Base-by-base conservation (phyloP, 2,329 filamentous ascomycete species). In the Aspergillus luchuensis region DNA sequence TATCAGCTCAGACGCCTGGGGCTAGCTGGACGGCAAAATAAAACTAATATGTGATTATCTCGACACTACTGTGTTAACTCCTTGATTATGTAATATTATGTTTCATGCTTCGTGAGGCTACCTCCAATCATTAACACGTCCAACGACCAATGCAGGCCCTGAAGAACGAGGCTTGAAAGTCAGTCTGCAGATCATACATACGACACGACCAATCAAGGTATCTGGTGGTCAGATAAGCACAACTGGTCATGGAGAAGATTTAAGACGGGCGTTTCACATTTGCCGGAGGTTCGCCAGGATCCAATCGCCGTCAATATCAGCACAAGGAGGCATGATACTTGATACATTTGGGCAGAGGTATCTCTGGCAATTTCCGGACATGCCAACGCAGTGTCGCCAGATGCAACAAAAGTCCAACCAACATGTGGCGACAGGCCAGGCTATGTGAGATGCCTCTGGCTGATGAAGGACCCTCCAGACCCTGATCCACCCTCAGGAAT, bases 1-100 rank as follows among this genome's bases (percentile, higher is more conserved):
- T 23, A 47, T 30, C 59, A 47, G 63, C 52, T 62, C 64, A 64
- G 58, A 64, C 48, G 64, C 62, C 65, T 66, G 63, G 65, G 57
- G 65, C 65, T 57, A 55, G 61, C 61, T 63, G 59, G 59, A 58
- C 49, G 49, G 58, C 59, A 52, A 49, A 63, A 56, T 59, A 51
- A 61, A 54, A 63, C 39, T 61, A 62, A 60, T 66, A 36, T 28
- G 38, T 55, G 52, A 38, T 28, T 55, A 15, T 25, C 10, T 5
- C 43, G 21, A 15, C 25, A 17, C 51, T 19, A 5, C 5, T 36
- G 10, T 33, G 30, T 33, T 11, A 36, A 36, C 33, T 36, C 15
- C 51, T 13, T 54, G 19, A 25, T 54, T 21, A 48, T 23, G 13
- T 49, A 49, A 28, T 23, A 36, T 36, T 8, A 7, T 15, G 21